phyloP scores from a whole-genome alignment of 2,329 filamentous ascomycete species.

The Coniochaeta prunicola region DNA sequence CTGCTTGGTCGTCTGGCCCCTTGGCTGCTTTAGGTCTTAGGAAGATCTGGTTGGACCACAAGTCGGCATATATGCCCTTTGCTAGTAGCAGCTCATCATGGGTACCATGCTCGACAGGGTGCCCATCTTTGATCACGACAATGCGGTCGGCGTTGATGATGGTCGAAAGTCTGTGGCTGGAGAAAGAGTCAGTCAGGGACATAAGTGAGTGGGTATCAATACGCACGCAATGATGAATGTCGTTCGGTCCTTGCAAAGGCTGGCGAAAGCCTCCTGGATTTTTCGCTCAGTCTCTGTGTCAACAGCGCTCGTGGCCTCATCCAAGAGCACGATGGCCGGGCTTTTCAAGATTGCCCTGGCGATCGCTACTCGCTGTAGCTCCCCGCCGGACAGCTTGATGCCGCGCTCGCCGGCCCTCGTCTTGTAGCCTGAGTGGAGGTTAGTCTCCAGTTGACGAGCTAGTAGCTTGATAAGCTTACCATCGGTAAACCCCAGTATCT shows the following conservation, averaged over 20 bases:
- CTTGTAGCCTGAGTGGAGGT: constrained; percentile 30
- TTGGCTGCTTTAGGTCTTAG: constrained; percentile 38
- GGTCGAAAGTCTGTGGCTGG: constrained; percentile 60
- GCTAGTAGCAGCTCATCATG: constrained; percentile 51
- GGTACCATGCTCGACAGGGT: constrained; percentile 55
- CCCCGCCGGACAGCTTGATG: constrained; percentile 57
- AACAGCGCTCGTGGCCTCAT: constrained; percentile 73
- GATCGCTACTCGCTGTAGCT: constrained; percentile 60
- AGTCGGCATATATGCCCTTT: constrained; percentile 54
- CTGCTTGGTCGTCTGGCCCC: constrained; percentile 14
- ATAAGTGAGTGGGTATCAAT: not conserved
- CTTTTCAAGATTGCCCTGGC: constrained; percentile 66
- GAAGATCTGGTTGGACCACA: constrained; percentile 60
- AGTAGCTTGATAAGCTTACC: constrained; percentile 21
- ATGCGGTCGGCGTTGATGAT: constrained; percentile 64
- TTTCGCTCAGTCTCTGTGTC: constrained; percentile 63
- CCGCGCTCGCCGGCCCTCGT: constrained; percentile 44
- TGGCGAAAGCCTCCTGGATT: constrained; percentile 55
- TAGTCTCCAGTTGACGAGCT: constrained; percentile 1
- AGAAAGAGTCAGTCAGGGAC: not conserved
- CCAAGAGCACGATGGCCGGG: constrained; percentile 68
- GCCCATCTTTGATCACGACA: constrained; percentile 56
- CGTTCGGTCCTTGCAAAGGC: constrained; percentile 53
- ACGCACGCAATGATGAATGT: constrained; percentile 60
- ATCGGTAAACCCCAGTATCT: constrained; percentile 46